Evolutionary conservation across 495 filamentous ascomycete genomes (phyloP).

Genomic region (Talaromyces trachyspermus): DNA sequence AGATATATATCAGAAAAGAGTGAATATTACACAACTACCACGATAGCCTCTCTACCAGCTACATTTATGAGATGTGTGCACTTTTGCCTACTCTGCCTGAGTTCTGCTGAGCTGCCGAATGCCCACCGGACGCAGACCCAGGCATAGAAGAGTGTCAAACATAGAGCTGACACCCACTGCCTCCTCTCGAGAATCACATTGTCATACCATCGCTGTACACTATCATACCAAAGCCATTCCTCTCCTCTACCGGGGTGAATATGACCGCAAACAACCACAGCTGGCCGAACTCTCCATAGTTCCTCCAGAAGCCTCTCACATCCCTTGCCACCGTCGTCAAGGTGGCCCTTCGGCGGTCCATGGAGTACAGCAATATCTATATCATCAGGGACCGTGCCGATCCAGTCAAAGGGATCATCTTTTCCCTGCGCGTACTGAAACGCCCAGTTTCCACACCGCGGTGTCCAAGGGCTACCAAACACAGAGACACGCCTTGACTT

Average conservation of each 20-base stretch:
- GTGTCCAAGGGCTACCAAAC: slow-evolving; percentile 30
- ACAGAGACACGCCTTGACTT: slow-evolving; percentile 5
- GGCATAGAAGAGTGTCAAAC: neutral
- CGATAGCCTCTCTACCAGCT: neutral
- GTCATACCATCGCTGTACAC: slow-evolving; percentile 1
- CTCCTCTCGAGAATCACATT: neutral
- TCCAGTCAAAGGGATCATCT: slow-evolving; percentile 12
- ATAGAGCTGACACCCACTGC: slow-evolving; percentile 1
- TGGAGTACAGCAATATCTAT: slow-evolving; percentile 71
- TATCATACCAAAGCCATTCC: slow-evolving; percentile 2
- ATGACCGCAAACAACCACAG: slow-evolving; percentile 67
- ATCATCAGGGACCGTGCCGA: slow-evolving; percentile 42
- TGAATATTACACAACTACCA: neutral
- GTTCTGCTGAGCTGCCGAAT: neutral
- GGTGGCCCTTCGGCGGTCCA: slow-evolving; percentile 47
- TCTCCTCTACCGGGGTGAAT: slow-evolving; percentile 37
- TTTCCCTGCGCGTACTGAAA: slow-evolving; percentile 34
- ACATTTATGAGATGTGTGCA: slow-evolving; percentile 1
- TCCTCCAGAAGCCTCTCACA: slow-evolving; percentile 48
- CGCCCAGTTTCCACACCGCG: slow-evolving; percentile 36
- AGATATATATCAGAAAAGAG: too few relatives aligned
- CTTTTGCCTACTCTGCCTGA: neutral
- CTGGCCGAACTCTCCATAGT: slow-evolving; percentile 57
- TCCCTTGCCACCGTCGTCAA: slow-evolving; percentile 40
- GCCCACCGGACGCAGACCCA: neutral